These are phyloP conservation scores for Dioscorea alata DNA, from an alignment of 106 monocot species.

Conservation along the genomic window DNA sequence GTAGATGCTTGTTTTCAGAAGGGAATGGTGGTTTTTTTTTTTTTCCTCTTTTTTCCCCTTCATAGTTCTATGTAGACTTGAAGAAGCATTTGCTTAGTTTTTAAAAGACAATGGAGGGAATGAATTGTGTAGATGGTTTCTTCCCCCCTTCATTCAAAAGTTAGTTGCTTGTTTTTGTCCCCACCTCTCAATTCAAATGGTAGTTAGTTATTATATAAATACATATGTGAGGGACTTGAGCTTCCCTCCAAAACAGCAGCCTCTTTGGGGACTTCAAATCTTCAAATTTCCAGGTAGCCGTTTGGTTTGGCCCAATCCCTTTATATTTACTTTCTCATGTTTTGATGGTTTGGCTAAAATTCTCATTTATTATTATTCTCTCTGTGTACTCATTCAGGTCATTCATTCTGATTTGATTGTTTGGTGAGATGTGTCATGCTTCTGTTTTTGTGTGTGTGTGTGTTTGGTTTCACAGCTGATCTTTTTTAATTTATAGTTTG, in stretches of 20 bases:
- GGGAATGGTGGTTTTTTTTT: conserved; percentile 21
- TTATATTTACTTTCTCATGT: no score
- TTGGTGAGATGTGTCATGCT: no score
- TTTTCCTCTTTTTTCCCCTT: conserved; percentile 1
- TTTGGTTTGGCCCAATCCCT: background rate
- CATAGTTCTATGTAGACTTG: background rate
- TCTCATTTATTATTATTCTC: no score
- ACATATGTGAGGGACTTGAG: conserved; percentile 9
- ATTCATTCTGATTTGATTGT: no score
- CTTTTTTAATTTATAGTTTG: no score
- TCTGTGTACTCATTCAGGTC: no score
- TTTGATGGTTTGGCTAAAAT: no score
- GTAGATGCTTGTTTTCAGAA: background rate
- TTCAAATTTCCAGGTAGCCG: conserved; percentile 14
- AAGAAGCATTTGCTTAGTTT: background rate
- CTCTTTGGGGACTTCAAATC: background rate
- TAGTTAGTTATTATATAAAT: conserved; percentile 37
- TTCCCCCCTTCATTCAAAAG: conserved; percentile 29
- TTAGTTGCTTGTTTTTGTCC: conserved; percentile 20
- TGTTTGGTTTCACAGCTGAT: no score
- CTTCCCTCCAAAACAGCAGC: conserved; percentile 15
- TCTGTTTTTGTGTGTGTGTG: no score
- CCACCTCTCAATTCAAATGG: conserved; percentile 38
- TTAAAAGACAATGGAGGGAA: conserved; percentile 17
- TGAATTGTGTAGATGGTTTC: conserved; percentile 3